A percentile compares a stretch with the other conserved stretches of the same genome.
Conservation (phyloP, 495 filamentous ascomycete genomes). For the Penicillium atrosanguineum region DNA sequence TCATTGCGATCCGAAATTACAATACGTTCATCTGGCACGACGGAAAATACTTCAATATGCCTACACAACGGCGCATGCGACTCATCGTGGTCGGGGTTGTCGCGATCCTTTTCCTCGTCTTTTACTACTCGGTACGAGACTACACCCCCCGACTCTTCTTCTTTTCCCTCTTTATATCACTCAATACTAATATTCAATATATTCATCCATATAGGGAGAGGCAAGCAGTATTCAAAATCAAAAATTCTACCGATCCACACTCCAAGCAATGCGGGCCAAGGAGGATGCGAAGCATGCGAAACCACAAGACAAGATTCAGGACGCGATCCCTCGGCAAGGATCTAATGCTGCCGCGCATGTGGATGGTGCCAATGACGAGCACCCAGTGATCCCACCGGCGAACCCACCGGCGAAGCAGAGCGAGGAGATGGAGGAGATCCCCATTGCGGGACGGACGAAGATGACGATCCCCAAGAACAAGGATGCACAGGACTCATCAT, state of each 20-base stretch:
- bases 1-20: neutral
- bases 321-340: constrained; percentile 33
- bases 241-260: constrained; percentile 49
- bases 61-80: constrained; percentile 66
- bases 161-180: too few species aligned
- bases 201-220: constrained; percentile 35
- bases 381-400: constrained; percentile 43
- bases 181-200: neutral
- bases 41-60: constrained; percentile 49
- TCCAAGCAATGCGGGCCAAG: constrained; percentile 47
- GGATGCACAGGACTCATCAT: constrained; percentile 14
- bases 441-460: constrained; percentile 67
- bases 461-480: constrained; percentile 47
- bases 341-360: constrained; percentile 29
- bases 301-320: constrained; percentile 27
- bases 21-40: neutral
- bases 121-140: constrained; percentile 59
- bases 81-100: constrained; percentile 56
- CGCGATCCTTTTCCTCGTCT: constrained; percentile 52
- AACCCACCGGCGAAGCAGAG: constrained; percentile 30
- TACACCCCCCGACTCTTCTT: neutral
- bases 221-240: constrained; percentile 43
- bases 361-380: constrained; percentile 51
- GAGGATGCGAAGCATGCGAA: constrained; percentile 30
- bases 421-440: constrained; percentile 42